Conservation (phyloP, 331 rosid species). For the Prunus yedoensis region DNA sequence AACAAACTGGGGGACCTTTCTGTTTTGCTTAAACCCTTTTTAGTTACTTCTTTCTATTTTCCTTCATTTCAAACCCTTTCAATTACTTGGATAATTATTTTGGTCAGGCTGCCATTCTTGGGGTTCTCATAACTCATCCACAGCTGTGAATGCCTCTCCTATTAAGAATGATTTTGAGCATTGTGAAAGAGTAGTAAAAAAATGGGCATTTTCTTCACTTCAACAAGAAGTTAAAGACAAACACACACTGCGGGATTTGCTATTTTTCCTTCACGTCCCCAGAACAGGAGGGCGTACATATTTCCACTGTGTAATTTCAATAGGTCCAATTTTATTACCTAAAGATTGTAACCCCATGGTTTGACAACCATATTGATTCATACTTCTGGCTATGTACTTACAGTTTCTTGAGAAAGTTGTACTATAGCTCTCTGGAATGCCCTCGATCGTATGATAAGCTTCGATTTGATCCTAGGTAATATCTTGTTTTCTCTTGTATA, state of each 20-base stretch:
- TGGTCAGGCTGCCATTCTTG: not conserved
- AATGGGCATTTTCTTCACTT: conserved; percentile 71
- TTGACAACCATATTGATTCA: conserved; percentile 12
- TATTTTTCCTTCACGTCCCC: conserved; percentile 92
- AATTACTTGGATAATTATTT: conserved; percentile 13
- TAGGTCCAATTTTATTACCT: not conserved
- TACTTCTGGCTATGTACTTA: conserved; percentile 28
- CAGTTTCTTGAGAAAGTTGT: conserved; percentile 87
- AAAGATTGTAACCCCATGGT: not conserved
- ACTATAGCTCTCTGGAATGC: conserved; percentile 73
- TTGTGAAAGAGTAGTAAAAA: conserved; percentile 70
- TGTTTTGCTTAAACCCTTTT: not conserved
- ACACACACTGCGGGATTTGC: conserved; percentile 69
- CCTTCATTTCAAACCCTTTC: not conserved
- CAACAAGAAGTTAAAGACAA: conserved; percentile 56
- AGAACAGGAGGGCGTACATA: conserved; percentile 97
- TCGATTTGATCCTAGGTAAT: conserved; percentile 90
- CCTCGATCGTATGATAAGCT: conserved; percentile 95
- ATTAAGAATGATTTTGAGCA: conserved; percentile 41
- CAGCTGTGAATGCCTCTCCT: conserved; percentile 45
- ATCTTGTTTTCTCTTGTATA: conserved; percentile 9
- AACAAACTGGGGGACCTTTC: not conserved
- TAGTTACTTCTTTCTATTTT: not conserved
- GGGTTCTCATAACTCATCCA: not conserved
- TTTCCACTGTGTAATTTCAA: conserved; percentile 70